phyloP scores from a whole-genome alignment of 2,329 filamentous ascomycete species.

The Chrysosporium queenslandicum region DNA sequence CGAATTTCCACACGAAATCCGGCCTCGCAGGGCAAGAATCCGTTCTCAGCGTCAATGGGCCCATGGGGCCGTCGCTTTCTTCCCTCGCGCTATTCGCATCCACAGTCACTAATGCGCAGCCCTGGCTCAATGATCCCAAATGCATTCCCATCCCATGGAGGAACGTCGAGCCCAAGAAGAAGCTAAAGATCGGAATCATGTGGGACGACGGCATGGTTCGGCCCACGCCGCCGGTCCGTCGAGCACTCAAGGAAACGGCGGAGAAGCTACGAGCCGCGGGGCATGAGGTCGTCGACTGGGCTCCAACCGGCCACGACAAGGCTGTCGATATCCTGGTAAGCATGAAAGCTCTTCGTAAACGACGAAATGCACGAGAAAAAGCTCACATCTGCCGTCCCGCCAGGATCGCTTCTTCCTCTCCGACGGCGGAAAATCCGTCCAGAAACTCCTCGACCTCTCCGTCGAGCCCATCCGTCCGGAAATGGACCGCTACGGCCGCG shows the following conservation, averaged over 20 bases:
- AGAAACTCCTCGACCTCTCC: slow-evolving; percentile 20
- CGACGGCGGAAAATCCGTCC: slow-evolving; percentile 42
- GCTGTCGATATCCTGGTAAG: slow-evolving; percentile 35
- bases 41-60: slow-evolving; percentile 33
- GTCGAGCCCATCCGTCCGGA: slow-evolving; percentile 38
- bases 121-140: slow-evolving; percentile 34
- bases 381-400: slow-evolving; percentile 16
- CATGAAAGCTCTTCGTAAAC: no score
- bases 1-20: slow-evolving; percentile 46
- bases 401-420: slow-evolving; percentile 34
- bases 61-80: slow-evolving; percentile 29
- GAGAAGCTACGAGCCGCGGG: slow-evolving; percentile 28
- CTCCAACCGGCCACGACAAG: slow-evolving; percentile 41
- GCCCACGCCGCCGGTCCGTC: slow-evolving; percentile 42
- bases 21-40: slow-evolving; percentile 34
- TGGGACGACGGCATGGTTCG: slow-evolving; percentile 41
- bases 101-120: slow-evolving; percentile 27
- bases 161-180: slow-evolving; percentile 24
- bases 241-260: slow-evolving; percentile 29
- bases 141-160: slow-evolving; percentile 33
- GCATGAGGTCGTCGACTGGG: slow-evolving; percentile 32
- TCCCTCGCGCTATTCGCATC: slow-evolving; percentile 29
- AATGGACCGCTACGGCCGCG: slow-evolving; percentile 38
- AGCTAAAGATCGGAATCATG: slow-evolving; percentile 40
- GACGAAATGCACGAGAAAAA: no score